A percentile compares a stretch with the other conserved stretches of the same genome.
phyloP scores from a whole-genome alignment of 1,284 basidiomycete species.

The Ustilago trichophora region DNA sequence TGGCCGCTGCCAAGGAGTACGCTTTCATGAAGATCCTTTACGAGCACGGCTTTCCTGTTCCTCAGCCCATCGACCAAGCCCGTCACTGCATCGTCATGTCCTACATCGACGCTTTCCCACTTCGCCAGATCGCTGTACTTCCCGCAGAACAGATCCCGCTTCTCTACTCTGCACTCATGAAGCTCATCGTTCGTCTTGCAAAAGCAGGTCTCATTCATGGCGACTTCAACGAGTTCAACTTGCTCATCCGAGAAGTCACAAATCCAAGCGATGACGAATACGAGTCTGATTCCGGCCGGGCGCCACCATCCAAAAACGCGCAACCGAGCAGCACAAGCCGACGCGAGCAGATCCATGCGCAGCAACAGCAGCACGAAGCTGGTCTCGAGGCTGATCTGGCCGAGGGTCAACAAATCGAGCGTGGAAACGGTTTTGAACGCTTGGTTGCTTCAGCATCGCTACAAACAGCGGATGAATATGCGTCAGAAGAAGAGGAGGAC shows the following conservation, averaged over 20 bases:
- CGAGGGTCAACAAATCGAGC: slow-evolving; percentile 43
- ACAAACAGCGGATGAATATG: slow-evolving; percentile 12
- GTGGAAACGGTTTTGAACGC: slow-evolving; percentile 59
- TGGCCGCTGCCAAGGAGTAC: slow-evolving; percentile 96
- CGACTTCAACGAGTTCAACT: slow-evolving; percentile 99
- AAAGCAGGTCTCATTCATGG: slow-evolving; percentile 94
- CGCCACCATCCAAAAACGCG: slow-evolving; percentile 9
- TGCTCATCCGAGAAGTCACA: slow-evolving; percentile 77
- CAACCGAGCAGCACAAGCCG: slow-evolving; percentile 6
- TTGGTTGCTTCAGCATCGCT: slow-evolving; percentile 31
- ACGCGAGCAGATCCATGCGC: background rate
- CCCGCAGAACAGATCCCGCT: slow-evolving; percentile 78
- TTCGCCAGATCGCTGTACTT: slow-evolving; percentile 88
- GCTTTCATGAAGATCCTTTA: slow-evolving; percentile 99
- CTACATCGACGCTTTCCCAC: slow-evolving; percentile 91
- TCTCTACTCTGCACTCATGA: slow-evolving; percentile 92
- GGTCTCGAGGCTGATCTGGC: slow-evolving; percentile 11
- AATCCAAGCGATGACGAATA: slow-evolving; percentile 21
- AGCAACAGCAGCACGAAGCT: background rate
- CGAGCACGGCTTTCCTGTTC: slow-evolving; percentile 92
- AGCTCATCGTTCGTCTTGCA: slow-evolving; percentile 92
- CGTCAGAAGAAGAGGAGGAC: too few relatives aligned
- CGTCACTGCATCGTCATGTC: slow-evolving; percentile 96
- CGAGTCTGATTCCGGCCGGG: slow-evolving; percentile 19
- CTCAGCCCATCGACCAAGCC: slow-evolving; percentile 90